Evolutionary conservation across 192 early-diverging fungal species (phyloP).

Genomic region (Entomortierella beljakovae): DNA sequence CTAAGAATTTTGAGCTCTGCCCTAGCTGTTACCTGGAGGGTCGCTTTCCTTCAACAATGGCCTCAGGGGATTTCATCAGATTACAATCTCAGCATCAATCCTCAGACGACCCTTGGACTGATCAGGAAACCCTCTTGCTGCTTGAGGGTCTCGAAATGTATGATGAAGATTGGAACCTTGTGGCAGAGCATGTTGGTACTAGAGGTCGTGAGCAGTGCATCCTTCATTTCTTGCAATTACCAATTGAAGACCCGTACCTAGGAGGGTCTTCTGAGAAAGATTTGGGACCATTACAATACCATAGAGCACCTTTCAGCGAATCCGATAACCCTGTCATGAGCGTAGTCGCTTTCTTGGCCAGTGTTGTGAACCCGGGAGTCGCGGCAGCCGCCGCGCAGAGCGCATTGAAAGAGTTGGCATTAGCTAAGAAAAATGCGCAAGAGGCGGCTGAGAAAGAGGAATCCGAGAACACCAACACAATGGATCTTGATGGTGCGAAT

Average conservation of each 20-base stretch:
- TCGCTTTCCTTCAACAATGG: conserved; percentile 86
- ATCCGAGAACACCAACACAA: conserved; percentile 19
- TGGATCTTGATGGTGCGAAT: conserved; percentile 48
- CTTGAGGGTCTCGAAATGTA: conserved; percentile 95
- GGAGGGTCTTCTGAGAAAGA: conserved; percentile 49
- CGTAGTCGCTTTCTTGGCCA: conserved; percentile 88
- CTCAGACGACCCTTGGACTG: conserved; percentile 81
- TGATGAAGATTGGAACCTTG: conserved; percentile 93
- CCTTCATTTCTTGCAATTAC: conserved; percentile 87
- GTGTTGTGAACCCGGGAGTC: conserved; percentile 88
- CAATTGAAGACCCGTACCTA: conserved; percentile 88
- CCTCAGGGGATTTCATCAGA: conserved; percentile 91
- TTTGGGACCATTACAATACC: conserved; percentile 75
- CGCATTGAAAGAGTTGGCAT: conserved; percentile 77
- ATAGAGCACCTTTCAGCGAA: conserved; percentile 79
- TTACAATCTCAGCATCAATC: conserved; percentile 64
- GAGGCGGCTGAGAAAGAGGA: conserved; percentile 21
- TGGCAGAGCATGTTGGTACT: conserved; percentile 94
- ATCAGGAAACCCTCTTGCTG: conserved; percentile 87
- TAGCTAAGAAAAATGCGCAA: conserved; percentile 33
- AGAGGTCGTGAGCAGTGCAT: conserved; percentile 93
- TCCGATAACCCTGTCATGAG: conserved; percentile 94
- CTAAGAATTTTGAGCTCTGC: conserved; percentile 81
- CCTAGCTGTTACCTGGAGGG: conserved; percentile 92
- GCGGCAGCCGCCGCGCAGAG: conserved; percentile 89